Base-by-base conservation (phyloP, 768 basidiomycete species). In the Daedalea quercina region DNA sequence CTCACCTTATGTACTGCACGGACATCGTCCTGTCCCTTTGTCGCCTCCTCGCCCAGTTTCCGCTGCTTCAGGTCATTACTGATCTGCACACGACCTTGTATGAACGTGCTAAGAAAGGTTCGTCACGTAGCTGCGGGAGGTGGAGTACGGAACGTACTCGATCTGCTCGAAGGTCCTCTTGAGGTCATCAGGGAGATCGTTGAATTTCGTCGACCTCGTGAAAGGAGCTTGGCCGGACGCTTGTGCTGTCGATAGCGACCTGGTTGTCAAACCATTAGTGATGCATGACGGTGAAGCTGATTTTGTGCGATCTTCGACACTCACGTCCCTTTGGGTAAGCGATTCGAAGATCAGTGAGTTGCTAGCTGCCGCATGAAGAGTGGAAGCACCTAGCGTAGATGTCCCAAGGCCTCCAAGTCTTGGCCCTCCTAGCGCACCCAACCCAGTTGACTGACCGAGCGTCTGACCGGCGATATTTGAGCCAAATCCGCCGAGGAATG, bases 1-100 rank as follows among this genome's bases (percentile, higher is more conserved):
- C 63, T 19, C 52, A 85, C 89, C 72, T 86, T 87, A 60, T 85
- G 82, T 9, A 87, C 75, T 42, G 70, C 69, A 15, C 80, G 79
- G 50, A 88, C 81, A 47, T 80, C 75, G 49, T 87, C 85, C 58
- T 85, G 81, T 0, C 85, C 84, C 63, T 86, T 87, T 4, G 76
- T 76, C 1, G 87, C 77, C 60, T 90, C 87, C 55, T 84, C 82
- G 0, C 85, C 87, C 3, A 90, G 72, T 63, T 87, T 87, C 49
- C 84, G 78, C 61, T 85, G 81, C 55, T 85, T 85, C 19, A 91
- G 69, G 44, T 90, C 86, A 59, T 87, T 88, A 61, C 84, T 82
- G 54, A 91, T 88, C 59, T 90, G 87, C 1, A 88, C 73, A 23
- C 86, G 82, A 25, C 85, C 84, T 70, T 90, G 54, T 41, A 52